Percentiles rank a stretch among this genome's conserved stretches.
These are phyloP conservation scores for Piper betle DNA, from an alignment of 164 flowering plant genomes.

Conservation along the genomic window DNA sequence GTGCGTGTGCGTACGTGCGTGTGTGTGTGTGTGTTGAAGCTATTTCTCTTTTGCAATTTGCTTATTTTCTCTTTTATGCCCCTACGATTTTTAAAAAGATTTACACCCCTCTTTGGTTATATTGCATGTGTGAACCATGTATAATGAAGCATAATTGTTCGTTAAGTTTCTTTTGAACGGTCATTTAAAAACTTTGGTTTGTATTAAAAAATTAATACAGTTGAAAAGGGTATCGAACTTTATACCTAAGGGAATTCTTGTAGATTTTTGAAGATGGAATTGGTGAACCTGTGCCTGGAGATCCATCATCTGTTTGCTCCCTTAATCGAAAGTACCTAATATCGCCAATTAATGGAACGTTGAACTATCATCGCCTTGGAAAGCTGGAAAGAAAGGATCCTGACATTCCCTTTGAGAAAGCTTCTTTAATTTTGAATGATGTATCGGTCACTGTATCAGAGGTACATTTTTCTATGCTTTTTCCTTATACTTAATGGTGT, in stretches of 20 bases:
- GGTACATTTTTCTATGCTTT: slow-evolving; percentile 30
- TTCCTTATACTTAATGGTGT: not conserved
- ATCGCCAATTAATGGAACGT: slow-evolving; percentile 86
- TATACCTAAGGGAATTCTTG: not conserved
- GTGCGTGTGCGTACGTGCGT: no score
- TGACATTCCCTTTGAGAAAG: slow-evolving; percentile 82
- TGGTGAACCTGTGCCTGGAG: slow-evolving; percentile 38
- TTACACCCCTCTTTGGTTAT: no score
- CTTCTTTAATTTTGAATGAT: slow-evolving; percentile 64
- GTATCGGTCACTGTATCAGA: slow-evolving; percentile 77
- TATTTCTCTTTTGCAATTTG: no score
- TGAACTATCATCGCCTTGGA: slow-evolving; percentile 91
- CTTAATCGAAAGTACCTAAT: slow-evolving; percentile 59
- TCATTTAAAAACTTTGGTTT: no score
- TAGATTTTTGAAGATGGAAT: slow-evolving; percentile 97
- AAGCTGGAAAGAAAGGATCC: slow-evolving; percentile 86
- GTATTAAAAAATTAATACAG: not conserved
- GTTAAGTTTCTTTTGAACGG: no score
- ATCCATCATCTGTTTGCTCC: slow-evolving; percentile 45
- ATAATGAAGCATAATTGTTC: no score
- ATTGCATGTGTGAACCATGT: no score
- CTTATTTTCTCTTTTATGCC: no score
- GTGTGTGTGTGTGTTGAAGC: no score
- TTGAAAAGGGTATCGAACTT: not conserved
- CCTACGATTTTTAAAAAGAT: no score